Evolutionary conservation across 306 rosid species (phyloP), one percentile per base, ranked within the genome.

Genomic region (Gleditsia sinensis): DNA sequence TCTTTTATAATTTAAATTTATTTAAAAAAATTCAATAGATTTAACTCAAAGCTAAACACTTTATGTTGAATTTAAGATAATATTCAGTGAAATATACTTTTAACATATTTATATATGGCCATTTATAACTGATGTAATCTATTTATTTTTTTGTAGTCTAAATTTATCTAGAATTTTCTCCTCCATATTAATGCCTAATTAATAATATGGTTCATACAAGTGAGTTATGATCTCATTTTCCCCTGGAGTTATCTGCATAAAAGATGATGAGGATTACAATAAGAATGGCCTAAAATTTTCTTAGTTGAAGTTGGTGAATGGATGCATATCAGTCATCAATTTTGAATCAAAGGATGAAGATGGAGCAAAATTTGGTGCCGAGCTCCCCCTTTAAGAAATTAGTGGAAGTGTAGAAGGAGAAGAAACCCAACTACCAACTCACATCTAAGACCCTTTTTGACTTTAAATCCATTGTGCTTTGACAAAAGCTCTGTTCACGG

Each of bases 341-440:
- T 64, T 70, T 28, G 77, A 56, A 56, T 9, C 14, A 46, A 57
- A 13, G 34, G 9, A 62, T 11, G 49, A 43, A 32, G 69, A 60
- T 60, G 27, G 67, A 51, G 72, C 27, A 20, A 36, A 57, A 8
- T 43, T 63, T 24, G 77, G 63, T 11, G n/a, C 62, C 11, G 3
- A 21, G 59, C n/a, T 50, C 5, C 67, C 42, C 4, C 10, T 5
- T n/a, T 33, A 43, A 54, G 21, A 48, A 10, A n/a, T n/a, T n/a
- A 30, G 65, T 33, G 67, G 23, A 30, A 21, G 40, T 40, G 67
- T 17, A 11, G 54, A 50, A 57, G 48, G 11, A 36, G 36, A 30
- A 67, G 75, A 75, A 75, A 62, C 75, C 56, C 74, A 76, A 67
- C 81, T 12, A 79, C 81, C 81, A 37, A 39, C 72, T 67, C 50